Conservation (phyloP, 2,329 filamentous ascomycete genomes). For the Nigrospora sphaerica region DNA sequence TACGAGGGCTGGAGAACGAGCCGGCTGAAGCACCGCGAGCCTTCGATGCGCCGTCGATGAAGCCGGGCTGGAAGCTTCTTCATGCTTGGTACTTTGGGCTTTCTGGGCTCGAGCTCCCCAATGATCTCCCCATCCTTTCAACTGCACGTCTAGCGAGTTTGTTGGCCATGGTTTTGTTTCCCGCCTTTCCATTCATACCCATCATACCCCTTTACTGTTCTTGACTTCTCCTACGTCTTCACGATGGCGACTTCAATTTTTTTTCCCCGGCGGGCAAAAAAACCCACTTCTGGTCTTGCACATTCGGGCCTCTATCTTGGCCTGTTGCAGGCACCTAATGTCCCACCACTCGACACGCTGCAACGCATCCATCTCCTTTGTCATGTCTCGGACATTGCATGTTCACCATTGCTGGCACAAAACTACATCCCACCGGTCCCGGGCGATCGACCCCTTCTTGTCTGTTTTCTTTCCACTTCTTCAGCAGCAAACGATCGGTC, state of each 20-base stretch:
- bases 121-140: not conserved
- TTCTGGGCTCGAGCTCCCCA: not conserved
- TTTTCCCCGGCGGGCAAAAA: constrained; percentile 10
- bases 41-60: constrained; percentile 28
- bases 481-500: too few relatives aligned
- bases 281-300: too few relatives aligned
- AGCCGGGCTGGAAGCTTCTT: not conserved
- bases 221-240: constrained; percentile 13
- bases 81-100: not conserved
- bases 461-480: not conserved
- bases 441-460: not conserved
- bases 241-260: constrained; percentile 9
- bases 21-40: constrained; percentile 50
- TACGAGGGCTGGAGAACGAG: constrained; percentile 91
- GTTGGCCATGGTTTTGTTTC: constrained; percentile 9
- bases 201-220: constrained; percentile 15
- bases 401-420: too few relatives aligned
- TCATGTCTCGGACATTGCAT: not conserved
- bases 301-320: too few relatives aligned
- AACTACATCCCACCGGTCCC: too few relatives aligned
- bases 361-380: not conserved
- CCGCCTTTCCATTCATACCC: constrained; percentile 3
- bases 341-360: too few relatives aligned
- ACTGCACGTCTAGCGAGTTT: constrained; percentile 14
- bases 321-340: too few relatives aligned